Evolutionary conservation across 495 filamentous ascomycete species (phyloP).

Genomic region (Penicillium coffeae): DNA sequence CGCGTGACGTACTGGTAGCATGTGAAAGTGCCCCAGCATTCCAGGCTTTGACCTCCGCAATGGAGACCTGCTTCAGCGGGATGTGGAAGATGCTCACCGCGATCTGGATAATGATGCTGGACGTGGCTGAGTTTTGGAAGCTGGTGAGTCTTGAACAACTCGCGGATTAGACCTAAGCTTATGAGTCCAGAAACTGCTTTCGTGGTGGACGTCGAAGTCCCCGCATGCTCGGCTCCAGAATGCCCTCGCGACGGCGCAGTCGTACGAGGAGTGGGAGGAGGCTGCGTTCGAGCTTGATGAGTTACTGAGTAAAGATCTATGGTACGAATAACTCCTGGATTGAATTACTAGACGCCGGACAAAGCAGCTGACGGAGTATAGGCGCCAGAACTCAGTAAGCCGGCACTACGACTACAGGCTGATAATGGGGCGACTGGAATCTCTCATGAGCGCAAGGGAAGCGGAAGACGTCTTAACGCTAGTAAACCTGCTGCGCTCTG

Average conservation of each 20-base stretch:
- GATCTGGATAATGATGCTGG: conserved; percentile 52
- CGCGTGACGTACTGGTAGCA: conserved; percentile 31
- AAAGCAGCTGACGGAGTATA: conserved; percentile 16
- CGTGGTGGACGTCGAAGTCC: conserved; percentile 41
- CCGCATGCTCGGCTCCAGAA: conserved; percentile 30
- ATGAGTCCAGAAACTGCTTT: conserved; percentile 27
- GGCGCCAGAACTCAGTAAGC: conserved; percentile 77
- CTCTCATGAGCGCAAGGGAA: conserved; percentile 70
- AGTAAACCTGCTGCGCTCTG: conserved; percentile 76
- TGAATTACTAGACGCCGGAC: background rate
- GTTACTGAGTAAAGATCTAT: conserved; percentile 72
- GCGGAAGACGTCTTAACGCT: conserved; percentile 70
- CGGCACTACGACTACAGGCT: conserved; percentile 86
- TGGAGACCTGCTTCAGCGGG: conserved; percentile 22
- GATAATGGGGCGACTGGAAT: conserved; percentile 71
- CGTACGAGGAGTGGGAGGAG: conserved; percentile 81
- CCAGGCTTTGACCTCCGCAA: conserved; percentile 9
- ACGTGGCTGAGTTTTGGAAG: conserved; percentile 64
- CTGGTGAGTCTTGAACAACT: conserved; percentile 40
- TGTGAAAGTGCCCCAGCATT: conserved; percentile 30
- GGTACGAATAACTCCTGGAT: conserved; percentile 44
- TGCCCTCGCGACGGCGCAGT: conserved; percentile 55
- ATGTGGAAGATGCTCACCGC: conserved; percentile 38
- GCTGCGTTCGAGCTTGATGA: conserved; percentile 77
- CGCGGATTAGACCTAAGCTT: background rate